These are phyloP conservation scores for Trypanosoma scelopori DNA, from an alignment of 208 protist species.

Conservation along the genomic window DNA sequence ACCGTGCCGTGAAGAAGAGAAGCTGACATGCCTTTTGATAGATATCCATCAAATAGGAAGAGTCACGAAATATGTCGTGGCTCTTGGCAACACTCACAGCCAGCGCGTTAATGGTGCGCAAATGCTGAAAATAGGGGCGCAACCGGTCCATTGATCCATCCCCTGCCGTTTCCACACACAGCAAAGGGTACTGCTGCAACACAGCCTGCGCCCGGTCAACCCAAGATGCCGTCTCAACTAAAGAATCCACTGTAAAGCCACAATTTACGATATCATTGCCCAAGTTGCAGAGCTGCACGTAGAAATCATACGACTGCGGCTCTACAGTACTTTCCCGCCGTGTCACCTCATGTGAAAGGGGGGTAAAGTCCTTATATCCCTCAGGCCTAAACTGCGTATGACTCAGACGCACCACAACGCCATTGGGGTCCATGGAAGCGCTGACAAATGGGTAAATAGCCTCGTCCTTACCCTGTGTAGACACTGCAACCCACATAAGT, in stretches of 20 bases:
- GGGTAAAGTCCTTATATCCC: slow-evolving; percentile 72
- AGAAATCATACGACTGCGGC: slow-evolving; percentile 71
- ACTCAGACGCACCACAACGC: slow-evolving; percentile 64
- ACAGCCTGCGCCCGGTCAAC: slow-evolving; percentile 16
- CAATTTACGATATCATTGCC: slow-evolving; percentile 31
- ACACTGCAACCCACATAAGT: slow-evolving; percentile 74
- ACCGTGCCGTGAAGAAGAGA: slow-evolving; percentile 74
- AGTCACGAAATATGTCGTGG: slow-evolving; percentile 58
- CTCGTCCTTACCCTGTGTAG: slow-evolving; percentile 68
- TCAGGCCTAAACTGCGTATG: slow-evolving; percentile 81
- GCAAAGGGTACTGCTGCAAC: slow-evolving; percentile 31
- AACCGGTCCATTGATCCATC: slow-evolving; percentile 11
- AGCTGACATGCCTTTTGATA: slow-evolving; percentile 64
- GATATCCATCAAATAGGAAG: slow-evolving; percentile 53
- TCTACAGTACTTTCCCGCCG: slow-evolving; percentile 21
- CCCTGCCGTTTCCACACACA: slow-evolving; percentile 8
- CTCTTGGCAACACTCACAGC: slow-evolving; percentile 68
- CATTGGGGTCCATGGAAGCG: slow-evolving; percentile 57
- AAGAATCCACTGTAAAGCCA: slow-evolving; percentile 39
- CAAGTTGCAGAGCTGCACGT: slow-evolving; percentile 65
- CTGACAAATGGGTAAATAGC: slow-evolving; percentile 89
- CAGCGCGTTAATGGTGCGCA: slow-evolving; percentile 62
- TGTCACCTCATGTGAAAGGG: slow-evolving; percentile 34
- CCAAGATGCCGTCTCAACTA: slow-evolving; percentile 29
- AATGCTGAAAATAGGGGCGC: slow-evolving; percentile 67